Evolutionary conservation across 1,139 yeast genomes (phyloP), one percentile per base, ranked within the genome.

Genomic region (Nakaseomyces uthaithaninus): DNA sequence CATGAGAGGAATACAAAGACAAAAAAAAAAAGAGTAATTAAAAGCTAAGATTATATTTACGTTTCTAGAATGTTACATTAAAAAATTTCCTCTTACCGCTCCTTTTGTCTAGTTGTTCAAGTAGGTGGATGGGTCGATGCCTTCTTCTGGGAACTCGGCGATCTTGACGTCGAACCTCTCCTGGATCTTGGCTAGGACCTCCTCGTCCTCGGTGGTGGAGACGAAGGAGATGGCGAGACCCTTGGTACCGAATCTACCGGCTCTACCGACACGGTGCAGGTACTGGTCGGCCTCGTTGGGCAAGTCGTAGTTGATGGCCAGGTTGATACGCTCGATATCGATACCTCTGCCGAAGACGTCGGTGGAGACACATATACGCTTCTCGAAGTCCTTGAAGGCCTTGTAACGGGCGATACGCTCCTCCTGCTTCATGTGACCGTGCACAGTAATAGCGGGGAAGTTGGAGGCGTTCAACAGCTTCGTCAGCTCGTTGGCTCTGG

Each of bases 321-420:
- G 72, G 69, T 91, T 91, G 68, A 91, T 89, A 71, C 98, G 87
- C 74, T 91, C 98, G 54, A 91, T 89, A 76, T 91, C 98, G 59
- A 91, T 91, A 73, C 98, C 98, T 75, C 98, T 89, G 61, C 98
- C 98, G 56, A 91, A 91, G 44, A 91, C 96, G 69, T 91, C 98
- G 46, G 98, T 91, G 46, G 96, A 80, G 42, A 91, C 97, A 74
- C 97, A 91, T 61, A 91, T 91, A 71, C 98, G 89, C 73, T 87
- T 89, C 75, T 89, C 89, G 72, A 91, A 91, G 68, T 91, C 98
- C 71, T 91, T 91, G 75, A 91, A 91, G 48, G 86, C 80, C 69
- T 83, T 87, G 74, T 91, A 91, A 65, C 95, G 80, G 47, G 86
- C 94, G 62, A 93, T 91, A 76, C 98, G 89, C 71, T 91, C 97